Conservation (phyloP, 192 early-diverging fungal genomes). For the Pilobolus umbonatus region DNA sequence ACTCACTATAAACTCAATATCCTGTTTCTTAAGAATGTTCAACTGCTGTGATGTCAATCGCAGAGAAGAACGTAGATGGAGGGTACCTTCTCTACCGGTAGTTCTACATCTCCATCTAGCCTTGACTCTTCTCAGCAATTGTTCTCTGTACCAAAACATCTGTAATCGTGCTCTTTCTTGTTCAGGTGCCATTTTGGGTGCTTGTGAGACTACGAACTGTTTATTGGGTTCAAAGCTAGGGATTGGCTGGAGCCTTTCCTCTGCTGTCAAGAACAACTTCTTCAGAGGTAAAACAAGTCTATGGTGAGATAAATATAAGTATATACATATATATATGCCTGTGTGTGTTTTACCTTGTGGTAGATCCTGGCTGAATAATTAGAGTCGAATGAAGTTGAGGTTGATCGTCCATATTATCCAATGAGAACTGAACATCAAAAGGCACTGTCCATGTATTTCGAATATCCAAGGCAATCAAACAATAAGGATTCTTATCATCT, state of each 20-base stretch:
- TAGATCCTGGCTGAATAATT: constrained; percentile 31
- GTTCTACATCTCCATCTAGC: constrained; percentile 41
- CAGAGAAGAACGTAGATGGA: constrained; percentile 51
- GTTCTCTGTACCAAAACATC: constrained; percentile 76
- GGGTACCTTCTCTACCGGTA: constrained; percentile 46
- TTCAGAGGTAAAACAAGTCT: constrained; percentile 49
- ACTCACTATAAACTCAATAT: constrained; percentile 53
- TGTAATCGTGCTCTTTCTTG: constrained; percentile 39
- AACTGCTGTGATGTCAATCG: constrained; percentile 52
- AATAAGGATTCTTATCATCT: constrained; percentile 54
- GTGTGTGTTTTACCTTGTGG: constrained; percentile 9
- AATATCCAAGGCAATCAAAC: constrained; percentile 75
- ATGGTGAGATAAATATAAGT: not conserved
- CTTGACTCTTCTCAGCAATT: constrained; percentile 50
- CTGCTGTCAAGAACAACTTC: constrained; percentile 49
- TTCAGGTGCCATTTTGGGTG: constrained; percentile 37
- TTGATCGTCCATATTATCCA: constrained; percentile 51
- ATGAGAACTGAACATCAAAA: constrained; percentile 70
- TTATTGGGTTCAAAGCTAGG: constrained; percentile 52
- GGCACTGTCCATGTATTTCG: constrained; percentile 67
- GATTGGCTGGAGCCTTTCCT: constrained; percentile 46
- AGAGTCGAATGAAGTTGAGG: constrained; percentile 3
- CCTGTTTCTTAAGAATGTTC: constrained; percentile 53
- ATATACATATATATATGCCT: not conserved
- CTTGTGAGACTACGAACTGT: constrained; percentile 71